These are phyloP conservation scores for Protomyces arabidopsidicola DNA, from an alignment of 1,139 yeast genomes.

Conservation along the genomic window DNA sequence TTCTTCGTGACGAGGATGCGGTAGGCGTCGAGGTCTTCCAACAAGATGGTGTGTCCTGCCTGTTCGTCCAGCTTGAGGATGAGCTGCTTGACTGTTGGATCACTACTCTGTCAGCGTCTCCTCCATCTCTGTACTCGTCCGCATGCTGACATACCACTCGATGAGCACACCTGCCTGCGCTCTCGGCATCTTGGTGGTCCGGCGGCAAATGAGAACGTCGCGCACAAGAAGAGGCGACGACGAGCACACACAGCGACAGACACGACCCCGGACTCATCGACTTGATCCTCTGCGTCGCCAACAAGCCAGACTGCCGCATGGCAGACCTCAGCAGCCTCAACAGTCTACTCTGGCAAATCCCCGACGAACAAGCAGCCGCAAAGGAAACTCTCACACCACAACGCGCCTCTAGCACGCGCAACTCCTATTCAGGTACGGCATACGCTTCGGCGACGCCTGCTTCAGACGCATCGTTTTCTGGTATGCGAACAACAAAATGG, in stretches of 20 bases:
- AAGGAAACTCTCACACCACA: background rate
- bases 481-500: no score
- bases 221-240: background rate
- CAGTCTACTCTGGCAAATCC: background rate
- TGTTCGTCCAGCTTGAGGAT: slow-evolving; percentile 27
- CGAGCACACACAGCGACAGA: background rate
- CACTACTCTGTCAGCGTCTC: slow-evolving; percentile 5
- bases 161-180: slow-evolving; percentile 24
- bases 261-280: background rate
- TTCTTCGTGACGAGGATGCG: slow-evolving; percentile 21
- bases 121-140: no score
- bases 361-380: background rate
- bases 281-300: background rate
- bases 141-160: slow-evolving; percentile 9
- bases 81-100: slow-evolving; percentile 28
- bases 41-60: slow-evolving; percentile 26
- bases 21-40: slow-evolving; percentile 25
- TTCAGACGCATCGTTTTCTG: no score
- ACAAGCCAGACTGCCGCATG: background rate
- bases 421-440: no score
- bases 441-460: no score
- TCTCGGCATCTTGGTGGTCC: slow-evolving; percentile 8
- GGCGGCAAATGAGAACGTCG: background rate
- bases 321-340: background rate
- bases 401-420: no score